These are phyloP conservation scores for Syzygium malaccense DNA, from an alignment of 441 rosid genomes.

Conservation along the genomic window DNA sequence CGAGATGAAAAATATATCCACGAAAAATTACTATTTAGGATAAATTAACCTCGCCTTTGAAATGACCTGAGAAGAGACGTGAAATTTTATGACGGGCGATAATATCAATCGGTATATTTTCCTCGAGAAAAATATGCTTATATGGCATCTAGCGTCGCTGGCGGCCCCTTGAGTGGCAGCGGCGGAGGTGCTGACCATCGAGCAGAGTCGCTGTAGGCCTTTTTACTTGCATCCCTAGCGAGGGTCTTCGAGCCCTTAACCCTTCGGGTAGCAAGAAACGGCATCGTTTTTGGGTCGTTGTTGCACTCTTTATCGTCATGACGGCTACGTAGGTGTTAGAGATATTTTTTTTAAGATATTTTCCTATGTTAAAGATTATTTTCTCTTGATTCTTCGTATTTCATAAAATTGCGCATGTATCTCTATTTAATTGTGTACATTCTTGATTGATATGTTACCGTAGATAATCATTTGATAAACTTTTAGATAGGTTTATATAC, in stretches of 20 bases:
- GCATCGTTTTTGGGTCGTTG: background rate
- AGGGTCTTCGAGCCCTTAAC: background rate
- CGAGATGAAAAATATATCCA: background rate
- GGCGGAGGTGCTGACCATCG: accelerated
- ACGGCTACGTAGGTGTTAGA: accelerated
- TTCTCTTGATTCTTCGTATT: background rate
- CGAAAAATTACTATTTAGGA: background rate
- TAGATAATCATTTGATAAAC: background rate
- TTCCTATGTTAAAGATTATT: background rate
- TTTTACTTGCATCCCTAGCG: background rate
- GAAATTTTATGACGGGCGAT: background rate
- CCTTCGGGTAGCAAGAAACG: background rate
- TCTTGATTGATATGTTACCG: background rate
- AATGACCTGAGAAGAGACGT: accelerated
- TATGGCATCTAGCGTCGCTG: background rate
- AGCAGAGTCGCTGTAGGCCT: background rate
- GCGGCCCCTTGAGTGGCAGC: accelerated
- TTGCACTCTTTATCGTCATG: background rate
- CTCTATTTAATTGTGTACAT: background rate
- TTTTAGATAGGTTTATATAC: background rate
- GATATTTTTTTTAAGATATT: background rate
- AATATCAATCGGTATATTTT: background rate
- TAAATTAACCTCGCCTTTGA: background rate
- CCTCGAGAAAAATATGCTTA: too few species aligned
- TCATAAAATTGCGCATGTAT: accelerated